Evolutionary conservation across 345 rosid species (phyloP), one percentile per base, ranked within the genome.

Genomic region (Fremontodendron californicum): DNA sequence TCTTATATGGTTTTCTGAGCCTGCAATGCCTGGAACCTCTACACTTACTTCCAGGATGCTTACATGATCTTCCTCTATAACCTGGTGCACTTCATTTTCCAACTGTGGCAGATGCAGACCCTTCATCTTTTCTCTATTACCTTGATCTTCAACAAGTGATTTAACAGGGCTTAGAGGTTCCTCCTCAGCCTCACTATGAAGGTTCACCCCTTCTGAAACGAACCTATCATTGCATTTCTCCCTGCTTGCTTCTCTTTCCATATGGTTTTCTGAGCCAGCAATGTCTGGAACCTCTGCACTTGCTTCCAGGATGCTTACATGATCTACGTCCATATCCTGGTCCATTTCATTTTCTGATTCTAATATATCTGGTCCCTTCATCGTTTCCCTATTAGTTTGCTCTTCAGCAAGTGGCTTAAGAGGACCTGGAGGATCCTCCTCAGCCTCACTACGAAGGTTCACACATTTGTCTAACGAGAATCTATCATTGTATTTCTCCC

Each of bases 111-210:
- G 25, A 73, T 65, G n/a, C 61, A 69, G 74, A 78, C 23, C 78
- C 64, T 71, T 48, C 68, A 61, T 52, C 60, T 73, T 80, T 77
- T 73, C 81, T 43, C 57, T 49, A 79, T 77, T 65, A 57, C 57
- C 63, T 74, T 63, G 84, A 58, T 69, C 62, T 73, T 84, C 81
- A 39, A n/a, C 37, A 16, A 8, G 69, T 70, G 75, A 25, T 45
- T 78, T 62, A 61, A 43, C 45, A 68, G 58, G 23, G 9, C 58
- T 39, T 19, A 7, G 70, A 81, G 29, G 71, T 64, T 76, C 75
- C 76, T 46, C 78, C 64, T 64, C 83, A 57, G 42, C 70, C 27
- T 37, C 77, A 46, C 51, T 29, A 7, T 65, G 63, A 69, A 52
- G 58, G 62, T 55, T 69, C 33, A 71, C 25, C 39, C 61, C 25